Percentiles rank a stretch among this genome's conserved stretches.
Evolutionary conservation across 1,284 basidiomycete genomes (phyloP).

Genomic region (Cutaneotrichosporon sp.): DNA sequence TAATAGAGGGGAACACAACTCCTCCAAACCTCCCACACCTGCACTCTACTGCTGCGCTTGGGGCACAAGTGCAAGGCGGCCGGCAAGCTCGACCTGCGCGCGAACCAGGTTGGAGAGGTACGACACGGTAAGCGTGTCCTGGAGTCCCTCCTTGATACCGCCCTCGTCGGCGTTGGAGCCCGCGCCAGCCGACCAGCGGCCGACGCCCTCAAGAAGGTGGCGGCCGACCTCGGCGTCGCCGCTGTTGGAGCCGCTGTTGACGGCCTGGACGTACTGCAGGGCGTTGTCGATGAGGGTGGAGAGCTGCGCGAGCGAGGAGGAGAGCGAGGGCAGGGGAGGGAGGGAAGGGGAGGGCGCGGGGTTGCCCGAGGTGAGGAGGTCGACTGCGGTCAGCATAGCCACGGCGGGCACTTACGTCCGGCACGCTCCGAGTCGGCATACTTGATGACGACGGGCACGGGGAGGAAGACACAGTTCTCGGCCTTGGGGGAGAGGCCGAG

Average conservation of each 20-base stretch:
- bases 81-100: conserved; percentile 88
- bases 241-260: conserved; percentile 69
- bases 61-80: conserved; percentile 73
- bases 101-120: conserved; percentile 92
- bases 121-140: conserved; percentile 91
- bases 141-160: conserved; percentile 47
- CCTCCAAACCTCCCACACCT: no score
- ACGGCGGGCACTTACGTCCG: conserved; percentile 64
- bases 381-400: conserved; percentile 57
- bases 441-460: conserved; percentile 73
- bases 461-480: conserved; percentile 86
- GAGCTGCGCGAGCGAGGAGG: conserved; percentile 49
- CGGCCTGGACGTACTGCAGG: conserved; percentile 78
- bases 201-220: conserved; percentile 87
- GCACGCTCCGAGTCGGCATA: conserved; percentile 77
- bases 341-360: conserved; percentile 39
- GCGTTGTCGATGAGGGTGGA: conserved; percentile 55
- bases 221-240: conserved; percentile 85
- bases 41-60: conserved; percentile 27
- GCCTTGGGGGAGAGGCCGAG: conserved; percentile 75
- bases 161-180: conserved; percentile 34
- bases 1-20: no score
- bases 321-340: conserved; percentile 39
- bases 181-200: conserved; percentile 55
- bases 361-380: conserved; percentile 58